A percentile compares a stretch with the other conserved stretches of the same genome.
phyloP scores from a whole-genome alignment of 768 basidiomycete genomes.

The Sporobolomyces roseus region DNA sequence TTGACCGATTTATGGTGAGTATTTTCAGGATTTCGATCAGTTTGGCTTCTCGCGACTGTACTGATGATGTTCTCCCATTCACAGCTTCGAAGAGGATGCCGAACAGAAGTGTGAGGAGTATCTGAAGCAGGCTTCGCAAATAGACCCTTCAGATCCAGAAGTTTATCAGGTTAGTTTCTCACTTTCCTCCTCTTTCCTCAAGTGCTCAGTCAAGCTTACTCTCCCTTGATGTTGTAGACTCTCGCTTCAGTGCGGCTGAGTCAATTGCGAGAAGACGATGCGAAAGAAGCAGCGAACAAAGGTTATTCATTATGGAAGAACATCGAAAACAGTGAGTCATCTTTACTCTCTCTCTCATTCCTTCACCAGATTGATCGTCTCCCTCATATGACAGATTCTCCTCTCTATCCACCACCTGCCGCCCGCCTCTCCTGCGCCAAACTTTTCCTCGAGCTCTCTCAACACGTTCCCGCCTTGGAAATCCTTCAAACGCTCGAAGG shows the following conservation, averaged over 20 bases:
- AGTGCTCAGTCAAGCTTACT: not conserved
- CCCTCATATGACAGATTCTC: slow-evolving; percentile 16
- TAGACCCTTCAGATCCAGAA: slow-evolving; percentile 45
- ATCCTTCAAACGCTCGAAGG: slow-evolving; percentile 43
- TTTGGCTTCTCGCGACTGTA: not conserved
- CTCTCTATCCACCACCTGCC: slow-evolving; percentile 24
- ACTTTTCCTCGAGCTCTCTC: slow-evolving; percentile 37
- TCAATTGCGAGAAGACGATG: slow-evolving; percentile 34
- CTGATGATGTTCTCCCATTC: not conserved
- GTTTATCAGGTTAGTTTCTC: slow-evolving; percentile 37
- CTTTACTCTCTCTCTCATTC: not conserved
- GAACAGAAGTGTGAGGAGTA: slow-evolving; percentile 43
- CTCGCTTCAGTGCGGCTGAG: slow-evolving; percentile 41
- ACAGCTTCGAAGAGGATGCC: slow-evolving; percentile 43
- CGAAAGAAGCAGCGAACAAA: slow-evolving; percentile 22
- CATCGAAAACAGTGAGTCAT: slow-evolving; percentile 27
- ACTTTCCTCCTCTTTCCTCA: not conserved
- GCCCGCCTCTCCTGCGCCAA: slow-evolving; percentile 38
- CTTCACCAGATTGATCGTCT: not conserved
- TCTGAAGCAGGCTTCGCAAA: slow-evolving; percentile 38
- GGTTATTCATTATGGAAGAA: slow-evolving; percentile 40
- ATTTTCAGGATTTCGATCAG: not conserved
- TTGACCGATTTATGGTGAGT: slow-evolving; percentile 46
- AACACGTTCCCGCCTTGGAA: slow-evolving; percentile 39
- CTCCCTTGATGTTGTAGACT: slow-evolving; percentile 12